Base-by-base conservation (phyloP, 2,329 filamentous ascomycete species). In the Colletotrichum magnum region DNA sequence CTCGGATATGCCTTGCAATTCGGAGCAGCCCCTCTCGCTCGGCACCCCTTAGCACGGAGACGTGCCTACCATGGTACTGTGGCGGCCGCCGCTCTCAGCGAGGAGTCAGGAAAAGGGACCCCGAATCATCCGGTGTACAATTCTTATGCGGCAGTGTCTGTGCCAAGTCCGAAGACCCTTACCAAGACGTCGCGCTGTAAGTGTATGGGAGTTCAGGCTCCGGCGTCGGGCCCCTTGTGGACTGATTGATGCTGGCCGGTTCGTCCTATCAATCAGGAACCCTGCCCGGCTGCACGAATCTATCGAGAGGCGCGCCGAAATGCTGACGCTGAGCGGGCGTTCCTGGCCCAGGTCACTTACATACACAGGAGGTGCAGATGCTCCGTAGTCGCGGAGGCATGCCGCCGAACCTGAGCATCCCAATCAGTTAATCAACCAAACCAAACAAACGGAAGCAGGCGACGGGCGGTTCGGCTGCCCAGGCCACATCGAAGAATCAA, bases 181-280 rank as follows among this genome's bases (percentile, higher is more conserved):
- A 10, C 18, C 45, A 16, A 21, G 15, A 18, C 45, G 16, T 13
- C 48, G 26, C 15, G 48, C 12, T n/a, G 43, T 6, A 6, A 18
- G n/a, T n/a, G n/a, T 36, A 10, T 18, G n/a, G 47, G 47, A 50
- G 10, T 50, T 50, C 32, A 57, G 39, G 36, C 26, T 26, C n/a
- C 6, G 32, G 26, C 36, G 41, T 28, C n/a, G 48, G 24, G 24
- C 24, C 32, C 18, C 13, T 39, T 15, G 28, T 43, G 13, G 26
- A 39, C 47, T 39, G 28, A 12, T 26, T 18, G 47, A 26, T 13
- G 36, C 16, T 26, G 39, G 66, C 12, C 36, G 10, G 62, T 66
- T 60, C 50, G 18, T 69, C 61, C 21, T 59, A 43, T 60, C 36
- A 50, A 45, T 48, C 6, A 32, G 9, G 43, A 50, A 50, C 54